Conservation (phyloP, 306 rosid genomes). For the Medicago truncatula region MtrunA17r5.0-ANR NC_053046.1:21067001-21067500, state of each 20-base stretch:
- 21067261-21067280: conserved; percentile 56
- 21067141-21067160: conserved; percentile 93
- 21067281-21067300: conserved; percentile 94
- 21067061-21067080: conserved; percentile 1
- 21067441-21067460: conserved; percentile 35
- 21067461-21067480: conserved; percentile 63
- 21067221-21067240: conserved; percentile 83
- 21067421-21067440: conserved; percentile 9
- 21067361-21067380: conserved; percentile 35
- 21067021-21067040: not conserved
- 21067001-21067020: conserved; percentile 6
- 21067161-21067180: conserved; percentile 85
- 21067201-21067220: conserved; percentile 75
- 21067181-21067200: conserved; percentile 84
- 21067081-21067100: not conserved
- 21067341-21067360: conserved; percentile 92
- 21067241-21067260: conserved; percentile 63
- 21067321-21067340: conserved; percentile 83
- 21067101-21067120: conserved; percentile 23
- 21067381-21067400: conserved; percentile 16
- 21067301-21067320: conserved; percentile 65
- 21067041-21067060: conserved; percentile 1
- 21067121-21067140: conserved; percentile 66
- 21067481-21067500: conserved; percentile 66
- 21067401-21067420: not conserved